phyloP scores from a whole-genome alignment of 1,139 yeast genomes.

The Petasospora fabianii region DNA sequence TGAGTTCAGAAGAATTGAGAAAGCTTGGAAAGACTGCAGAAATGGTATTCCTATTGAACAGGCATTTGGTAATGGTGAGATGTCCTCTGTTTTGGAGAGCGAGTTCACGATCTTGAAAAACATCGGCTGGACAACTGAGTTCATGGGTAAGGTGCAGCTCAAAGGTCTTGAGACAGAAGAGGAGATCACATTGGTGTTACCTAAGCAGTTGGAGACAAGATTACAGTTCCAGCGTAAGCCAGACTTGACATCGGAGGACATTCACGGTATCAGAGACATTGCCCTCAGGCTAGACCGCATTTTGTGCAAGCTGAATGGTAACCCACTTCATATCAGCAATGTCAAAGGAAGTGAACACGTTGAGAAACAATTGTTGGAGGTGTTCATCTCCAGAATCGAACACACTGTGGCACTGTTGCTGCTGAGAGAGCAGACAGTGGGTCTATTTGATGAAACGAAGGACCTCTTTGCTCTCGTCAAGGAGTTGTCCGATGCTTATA shows the following conservation, averaged over 20 bases:
- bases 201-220: conserved; percentile 60
- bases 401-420: conserved; percentile 34
- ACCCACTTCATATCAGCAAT: conserved; percentile 26
- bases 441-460: conserved; percentile 16
- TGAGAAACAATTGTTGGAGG: conserved; percentile 40
- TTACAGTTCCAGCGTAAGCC: conserved; percentile 30
- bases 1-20: conserved; percentile 60
- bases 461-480: conserved; percentile 22
- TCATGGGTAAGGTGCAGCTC: conserved; percentile 81
- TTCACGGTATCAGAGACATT: conserved; percentile 46
- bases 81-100: conserved; percentile 55
- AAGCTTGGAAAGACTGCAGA: conserved; percentile 40
- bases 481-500: conserved; percentile 2
- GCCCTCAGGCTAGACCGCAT: conserved; percentile 49
- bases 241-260: conserved; percentile 29
- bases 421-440: conserved; percentile 27
- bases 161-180: conserved; percentile 97
- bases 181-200: conserved; percentile 73
- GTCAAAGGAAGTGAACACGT: conserved; percentile 32
- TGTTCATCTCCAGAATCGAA: conserved; percentile 46
- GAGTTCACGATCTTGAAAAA: conserved; percentile 66
- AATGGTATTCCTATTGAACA: conserved; percentile 38
- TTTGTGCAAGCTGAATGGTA: conserved; percentile 22
- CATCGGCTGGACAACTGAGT: conserved; percentile 66
- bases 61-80: conserved; percentile 63